Base-by-base conservation (phyloP, 352 stramenopile species). In the Globisporangium spiculum region DNA sequence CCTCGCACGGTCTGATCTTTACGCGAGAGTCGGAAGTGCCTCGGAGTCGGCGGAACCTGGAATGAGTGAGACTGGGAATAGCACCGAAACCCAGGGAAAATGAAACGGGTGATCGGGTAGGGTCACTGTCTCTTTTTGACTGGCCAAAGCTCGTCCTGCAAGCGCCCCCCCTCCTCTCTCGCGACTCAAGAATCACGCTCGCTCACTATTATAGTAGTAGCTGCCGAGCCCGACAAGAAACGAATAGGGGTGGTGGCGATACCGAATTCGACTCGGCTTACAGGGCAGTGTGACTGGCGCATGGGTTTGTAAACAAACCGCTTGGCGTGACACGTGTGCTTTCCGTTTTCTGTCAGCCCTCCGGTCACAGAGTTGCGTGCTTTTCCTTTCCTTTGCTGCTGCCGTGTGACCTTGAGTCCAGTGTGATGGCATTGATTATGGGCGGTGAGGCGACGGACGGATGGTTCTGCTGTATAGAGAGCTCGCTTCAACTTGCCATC, bases 161-260 rank as follows among this genome's bases (percentile, higher is more conserved):
- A 14, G 10, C 0, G 36, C 36, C 0, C 36, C 27, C 0, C 27
- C 8, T 18, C 32, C 24, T 44, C 55, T 46, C 22, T 24, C 24
- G 10, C 54, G 30, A 6, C 8, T 10, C 56, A 16, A 48, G 22
- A 14, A 46, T 32, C 3, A 7, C 30, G 30, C 30, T 32, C 4
- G 4, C 30, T 32, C 30, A 4, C 30, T 32, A 32, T 32, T 32
- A 32, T 32, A 32, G 4, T 32, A 32, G 30, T 36, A 36, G 50
- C 50, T 56, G 50, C 12, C 38, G 38, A 56, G 10, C 18, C 50
- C 27, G 57, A 63, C 20, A 52, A 63, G 57, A 63, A 63, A 48
- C 57, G 57, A 52, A 63, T 63, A 63, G 57, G 57, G 57, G 57
- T 30, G 56, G 12, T 34, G 30, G 36, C 1, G 38, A 46, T 18